Percentiles rank a stretch among this genome's conserved stretches.
Conservation (phyloP, 1,139 yeast species). For the Hanseniaspora uvarum region DNA sequence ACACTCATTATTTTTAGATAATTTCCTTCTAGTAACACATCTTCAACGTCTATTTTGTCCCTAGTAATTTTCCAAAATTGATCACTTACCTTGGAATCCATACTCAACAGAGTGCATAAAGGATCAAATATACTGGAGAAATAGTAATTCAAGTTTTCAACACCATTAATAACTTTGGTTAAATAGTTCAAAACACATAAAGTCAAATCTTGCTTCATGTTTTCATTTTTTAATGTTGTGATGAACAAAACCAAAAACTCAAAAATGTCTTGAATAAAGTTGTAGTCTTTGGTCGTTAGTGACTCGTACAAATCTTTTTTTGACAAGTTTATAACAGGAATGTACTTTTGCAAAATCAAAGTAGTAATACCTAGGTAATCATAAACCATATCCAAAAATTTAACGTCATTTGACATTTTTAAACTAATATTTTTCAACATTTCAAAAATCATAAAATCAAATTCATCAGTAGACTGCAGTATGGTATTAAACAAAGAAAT, state of each 20-base stretch:
- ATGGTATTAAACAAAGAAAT: slow-evolving; percentile 68
- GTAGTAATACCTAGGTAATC: slow-evolving; percentile 7
- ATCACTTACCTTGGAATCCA: slow-evolving; percentile 26
- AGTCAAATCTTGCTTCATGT: slow-evolving; percentile 59
- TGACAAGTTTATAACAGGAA: not conserved
- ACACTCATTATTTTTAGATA: slow-evolving; percentile 17
- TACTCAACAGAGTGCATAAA: slow-evolving; percentile 40
- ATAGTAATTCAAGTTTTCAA: slow-evolving; percentile 30
- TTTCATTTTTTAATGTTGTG: slow-evolving; percentile 19
- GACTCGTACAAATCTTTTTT: slow-evolving; percentile 3
- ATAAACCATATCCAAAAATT: slow-evolving; percentile 4
- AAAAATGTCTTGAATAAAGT: not conserved
- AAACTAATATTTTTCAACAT: slow-evolving; percentile 40
- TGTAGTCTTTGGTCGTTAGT: not conserved
- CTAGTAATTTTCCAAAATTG: slow-evolving; percentile 30
- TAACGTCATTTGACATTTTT: not conserved
- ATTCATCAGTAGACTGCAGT: slow-evolving; percentile 48
- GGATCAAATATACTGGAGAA: slow-evolving; percentile 49
- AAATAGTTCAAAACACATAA: slow-evolving; percentile 59
- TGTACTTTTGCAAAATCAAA: slow-evolving; percentile 5
- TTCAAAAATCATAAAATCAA: slow-evolving; percentile 44
- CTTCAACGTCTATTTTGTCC: slow-evolving; percentile 36
- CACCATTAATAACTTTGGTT: slow-evolving; percentile 40
- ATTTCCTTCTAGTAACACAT: slow-evolving; percentile 26
- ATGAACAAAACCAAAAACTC: not conserved